Percentiles rank a stretch among this genome's conserved stretches.
These are phyloP conservation scores for Pterocarpus macrocarpus DNA, from an alignment of 306 rosid species.

Conservation along the genomic window DNA sequence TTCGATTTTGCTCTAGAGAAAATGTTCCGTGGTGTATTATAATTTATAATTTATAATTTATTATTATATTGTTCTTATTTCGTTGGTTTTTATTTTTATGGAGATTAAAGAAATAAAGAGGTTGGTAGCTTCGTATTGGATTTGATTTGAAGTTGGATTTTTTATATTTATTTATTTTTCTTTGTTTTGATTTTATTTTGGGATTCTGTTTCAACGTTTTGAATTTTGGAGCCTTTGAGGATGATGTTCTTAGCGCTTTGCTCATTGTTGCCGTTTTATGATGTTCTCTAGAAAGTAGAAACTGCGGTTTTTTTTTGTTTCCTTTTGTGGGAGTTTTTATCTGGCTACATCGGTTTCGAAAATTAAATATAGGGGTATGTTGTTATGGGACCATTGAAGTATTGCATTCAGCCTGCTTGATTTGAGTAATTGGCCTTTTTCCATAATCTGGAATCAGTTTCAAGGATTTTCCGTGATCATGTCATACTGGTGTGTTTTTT, in stretches of 20 bases:
- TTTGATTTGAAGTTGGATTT: not conserved
- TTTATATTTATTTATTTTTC: not conserved
- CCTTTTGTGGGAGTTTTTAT: not conserved
- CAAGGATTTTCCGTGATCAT: slow-evolving; percentile 10
- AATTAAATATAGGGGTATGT: slow-evolving; percentile 6
- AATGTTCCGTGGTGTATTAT: not conserved
- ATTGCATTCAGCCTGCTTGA: slow-evolving; percentile 7
- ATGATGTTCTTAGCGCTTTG: not conserved
- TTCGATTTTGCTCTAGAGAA: not conserved
- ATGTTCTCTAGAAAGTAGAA: not conserved
- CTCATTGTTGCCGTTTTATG: not conserved
- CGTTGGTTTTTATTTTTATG: not conserved
- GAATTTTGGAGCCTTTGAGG: slow-evolving; percentile 12
- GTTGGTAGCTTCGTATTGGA: slow-evolving; percentile 2
- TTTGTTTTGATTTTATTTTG: not conserved
- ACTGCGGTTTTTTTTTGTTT: not conserved
- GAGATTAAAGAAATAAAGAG: not conserved
- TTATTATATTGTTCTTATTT: too few species aligned
- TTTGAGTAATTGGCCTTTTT: not conserved
- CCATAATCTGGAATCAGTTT: slow-evolving; percentile 3
- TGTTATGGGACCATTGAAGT: not conserved
- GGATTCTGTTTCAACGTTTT: not conserved
- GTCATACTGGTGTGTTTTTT: not conserved
- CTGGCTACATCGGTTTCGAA: not conserved
- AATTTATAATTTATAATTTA: too few species aligned